Evolutionary conservation across 306 rosid species (phyloP).

Genomic region (Trichosanthes truncata): DNA sequence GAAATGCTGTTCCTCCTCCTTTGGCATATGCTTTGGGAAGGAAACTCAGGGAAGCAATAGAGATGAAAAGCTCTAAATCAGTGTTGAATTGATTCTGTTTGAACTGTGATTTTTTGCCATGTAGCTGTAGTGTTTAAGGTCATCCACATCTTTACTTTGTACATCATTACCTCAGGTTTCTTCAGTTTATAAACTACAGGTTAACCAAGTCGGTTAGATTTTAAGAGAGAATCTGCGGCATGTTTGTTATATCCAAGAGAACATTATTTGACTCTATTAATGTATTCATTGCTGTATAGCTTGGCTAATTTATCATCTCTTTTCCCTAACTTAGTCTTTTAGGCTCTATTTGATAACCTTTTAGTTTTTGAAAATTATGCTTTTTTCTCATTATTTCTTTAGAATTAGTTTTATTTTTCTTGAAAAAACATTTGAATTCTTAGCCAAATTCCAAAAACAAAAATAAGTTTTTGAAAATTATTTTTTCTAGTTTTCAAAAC

Average conservation of each 20-base stretch:
- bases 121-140: background rate
- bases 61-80: slow-evolving; percentile 23
- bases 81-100: background rate
- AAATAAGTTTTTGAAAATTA: too few species aligned
- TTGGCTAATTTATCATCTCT: background rate
- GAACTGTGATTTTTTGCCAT: background rate
- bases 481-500: too few species aligned
- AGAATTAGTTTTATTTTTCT: too few species aligned
- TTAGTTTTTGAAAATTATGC: too few species aligned
- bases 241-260: background rate
- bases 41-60: slow-evolving; percentile 70
- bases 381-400: too few species aligned
- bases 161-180: background rate
- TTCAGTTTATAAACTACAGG: background rate
- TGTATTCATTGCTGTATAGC: slow-evolving; percentile 4
- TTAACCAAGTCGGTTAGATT: background rate
- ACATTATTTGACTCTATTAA: background rate
- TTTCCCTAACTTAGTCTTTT: background rate
- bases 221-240: background rate
- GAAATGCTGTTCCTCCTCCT: slow-evolving; percentile 98
- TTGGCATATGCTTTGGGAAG: slow-evolving; percentile 75
- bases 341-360: too few species aligned
- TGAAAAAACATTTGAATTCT: too few species aligned
- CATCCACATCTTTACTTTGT: background rate
- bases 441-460: too few species aligned